phyloP scores from a whole-genome alignment of 192 early-diverging fungal genomes.

The Coemansia sp. region DNA sequence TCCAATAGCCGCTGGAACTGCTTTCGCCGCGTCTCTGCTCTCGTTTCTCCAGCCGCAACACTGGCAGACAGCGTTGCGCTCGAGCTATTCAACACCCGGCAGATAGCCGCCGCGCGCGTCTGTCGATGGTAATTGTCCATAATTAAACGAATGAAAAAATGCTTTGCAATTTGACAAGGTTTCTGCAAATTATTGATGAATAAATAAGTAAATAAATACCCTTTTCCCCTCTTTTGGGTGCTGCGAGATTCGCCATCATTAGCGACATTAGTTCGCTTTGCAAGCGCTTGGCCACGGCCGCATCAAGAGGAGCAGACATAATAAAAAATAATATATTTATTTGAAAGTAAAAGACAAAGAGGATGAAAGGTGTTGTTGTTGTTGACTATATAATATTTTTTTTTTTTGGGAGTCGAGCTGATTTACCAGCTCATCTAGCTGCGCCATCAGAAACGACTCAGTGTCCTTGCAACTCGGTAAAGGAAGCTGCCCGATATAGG shows the following conservation, averaged over 20 bases:
- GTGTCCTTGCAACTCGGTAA: background rate
- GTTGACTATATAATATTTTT: background rate
- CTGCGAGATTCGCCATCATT: slow-evolving; percentile 65
- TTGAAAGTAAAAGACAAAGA: background rate
- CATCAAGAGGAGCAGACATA: slow-evolving; percentile 27
- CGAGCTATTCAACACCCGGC: background rate
- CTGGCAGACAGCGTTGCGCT: background rate
- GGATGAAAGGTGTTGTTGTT: background rate
- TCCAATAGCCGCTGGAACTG: slow-evolving; percentile 5
- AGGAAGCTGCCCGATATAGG: slow-evolving; percentile 20
- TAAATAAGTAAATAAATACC: too few relatives aligned
- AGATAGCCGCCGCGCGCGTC: background rate
- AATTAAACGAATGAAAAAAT: too few relatives aligned
- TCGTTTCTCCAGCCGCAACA: slow-evolving; percentile 4
- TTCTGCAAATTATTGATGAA: too few relatives aligned
- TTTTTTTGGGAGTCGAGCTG: slow-evolving; percentile 1
- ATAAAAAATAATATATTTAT: background rate
- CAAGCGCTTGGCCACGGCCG: slow-evolving; percentile 52
- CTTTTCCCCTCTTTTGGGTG: too few relatives aligned
- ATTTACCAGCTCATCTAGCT: slow-evolving; percentile 22
- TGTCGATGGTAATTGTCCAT: background rate
- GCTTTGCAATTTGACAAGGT: too few relatives aligned
- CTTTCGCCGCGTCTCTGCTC: background rate
- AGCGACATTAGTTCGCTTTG: slow-evolving; percentile 66
- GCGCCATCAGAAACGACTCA: slow-evolving; percentile 16